Evolutionary conservation across 2,329 filamentous ascomycete species (phyloP).

Genomic region (Pseudogymnoascus verrucosus): DNA sequence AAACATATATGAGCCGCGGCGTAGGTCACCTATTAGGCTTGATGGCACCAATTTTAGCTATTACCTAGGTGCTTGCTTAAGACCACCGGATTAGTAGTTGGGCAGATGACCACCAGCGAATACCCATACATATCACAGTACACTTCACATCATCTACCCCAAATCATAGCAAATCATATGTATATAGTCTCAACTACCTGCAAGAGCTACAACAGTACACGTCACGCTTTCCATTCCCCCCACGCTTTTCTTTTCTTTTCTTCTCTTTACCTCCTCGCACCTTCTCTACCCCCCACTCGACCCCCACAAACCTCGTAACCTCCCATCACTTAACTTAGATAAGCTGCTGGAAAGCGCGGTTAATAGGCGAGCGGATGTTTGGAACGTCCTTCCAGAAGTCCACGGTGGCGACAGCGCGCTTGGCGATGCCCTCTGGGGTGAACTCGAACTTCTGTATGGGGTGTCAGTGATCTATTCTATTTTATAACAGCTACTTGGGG

Average conservation of each 20-base stretch:
- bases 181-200: conserved; percentile 2
- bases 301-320: not conserved
- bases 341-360: conserved; percentile 96
- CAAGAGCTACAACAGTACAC: not conserved
- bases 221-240: not conserved
- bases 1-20: not conserved
- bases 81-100: too few species aligned
- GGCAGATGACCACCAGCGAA: too few species aligned
- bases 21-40: too few species aligned
- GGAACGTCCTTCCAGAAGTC: conserved; percentile 94
- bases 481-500: not conserved
- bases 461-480: conserved; percentile 31
- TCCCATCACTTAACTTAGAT: conserved; percentile 50
- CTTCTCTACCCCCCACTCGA: not conserved
- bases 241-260: not conserved
- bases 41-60: too few species aligned
- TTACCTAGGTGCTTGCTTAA: too few species aligned
- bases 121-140: not conserved
- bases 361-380: conserved; percentile 88
- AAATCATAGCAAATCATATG: not conserved
- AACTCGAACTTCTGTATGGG: conserved; percentile 88
- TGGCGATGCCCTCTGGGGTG: conserved; percentile 91
- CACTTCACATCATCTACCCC: not conserved
- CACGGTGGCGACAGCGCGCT: conserved; percentile 85
- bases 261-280: not conserved